These are phyloP conservation scores for Tetraselmis chui DNA, from an alignment of 139 green algal species.

Conservation along the genomic window DNA sequence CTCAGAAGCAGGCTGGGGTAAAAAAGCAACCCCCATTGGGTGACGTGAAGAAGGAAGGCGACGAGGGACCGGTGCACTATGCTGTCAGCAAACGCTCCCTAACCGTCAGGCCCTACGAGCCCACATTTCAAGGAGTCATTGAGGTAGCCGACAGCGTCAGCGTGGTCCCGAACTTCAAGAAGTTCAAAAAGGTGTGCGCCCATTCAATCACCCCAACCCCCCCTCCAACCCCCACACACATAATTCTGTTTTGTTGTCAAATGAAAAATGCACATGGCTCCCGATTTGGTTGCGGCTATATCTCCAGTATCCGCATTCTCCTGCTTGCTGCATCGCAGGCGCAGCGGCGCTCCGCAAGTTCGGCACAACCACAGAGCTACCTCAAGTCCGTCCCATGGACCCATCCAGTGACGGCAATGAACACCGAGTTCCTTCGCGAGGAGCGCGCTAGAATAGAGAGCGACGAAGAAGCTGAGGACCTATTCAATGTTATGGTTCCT, in stretches of 20 bases:
- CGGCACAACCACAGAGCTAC: too few species aligned
- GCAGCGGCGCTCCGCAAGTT: too few species aligned
- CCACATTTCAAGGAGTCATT: neutral
- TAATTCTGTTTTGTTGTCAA: too few species aligned
- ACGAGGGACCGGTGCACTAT: neutral
- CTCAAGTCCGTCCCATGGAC: too few species aligned
- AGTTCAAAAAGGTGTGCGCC: neutral
- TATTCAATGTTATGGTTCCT: neutral
- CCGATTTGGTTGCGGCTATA: too few species aligned
- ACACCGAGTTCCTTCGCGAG: neutral
- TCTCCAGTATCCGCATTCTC: too few species aligned
- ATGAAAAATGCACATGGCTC: too few species aligned
- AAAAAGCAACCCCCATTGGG: too few species aligned
- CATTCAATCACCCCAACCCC: too few species aligned
- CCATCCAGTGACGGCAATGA: neutral
- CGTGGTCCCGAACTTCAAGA: neutral
- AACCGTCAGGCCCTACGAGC: neutral
- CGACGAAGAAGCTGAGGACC: neutral
- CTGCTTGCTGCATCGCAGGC: too few species aligned
- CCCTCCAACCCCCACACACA: too few species aligned
- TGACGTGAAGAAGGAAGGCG: neutral
- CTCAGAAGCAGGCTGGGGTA: too few species aligned
- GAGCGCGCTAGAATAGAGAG: neutral
- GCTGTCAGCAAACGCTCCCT: neutral
- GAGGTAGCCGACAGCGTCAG: neutral